A percentile compares a stretch with the other conserved stretches of the same genome.
Conservation (phyloP, 1,284 basidiomycete genomes). For the Schizophyllum amplum region DNA sequence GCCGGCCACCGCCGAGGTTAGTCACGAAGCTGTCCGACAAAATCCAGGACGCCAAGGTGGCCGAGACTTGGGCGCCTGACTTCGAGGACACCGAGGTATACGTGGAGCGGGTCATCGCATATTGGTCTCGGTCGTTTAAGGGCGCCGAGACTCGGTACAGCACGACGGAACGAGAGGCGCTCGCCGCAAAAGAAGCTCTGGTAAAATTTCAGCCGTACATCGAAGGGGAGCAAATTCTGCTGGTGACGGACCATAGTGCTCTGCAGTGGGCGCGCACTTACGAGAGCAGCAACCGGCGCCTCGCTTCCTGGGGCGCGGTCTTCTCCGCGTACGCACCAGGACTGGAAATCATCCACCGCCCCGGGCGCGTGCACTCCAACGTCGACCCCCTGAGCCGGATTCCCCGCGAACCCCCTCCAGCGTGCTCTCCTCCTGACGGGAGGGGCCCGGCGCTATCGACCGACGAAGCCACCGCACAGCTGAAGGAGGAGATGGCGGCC, state of each 20-base stretch:
- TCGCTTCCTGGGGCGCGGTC: neutral
- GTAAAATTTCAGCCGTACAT: conserved; percentile 4
- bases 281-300: neutral
- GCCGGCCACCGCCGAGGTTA: neutral
- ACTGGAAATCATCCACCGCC: neutral
- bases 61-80: neutral
- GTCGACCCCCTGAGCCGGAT: conserved; percentile 18
- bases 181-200: neutral
- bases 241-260: conserved; percentile 1
- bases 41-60: neutral
- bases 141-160: conserved; percentile 7
- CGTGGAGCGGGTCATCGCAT: conserved; percentile 23
- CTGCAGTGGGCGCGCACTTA: conserved; percentile 1
- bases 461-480: too few relatives aligned
- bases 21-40: neutral
- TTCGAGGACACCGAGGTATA: conserved; percentile 21
- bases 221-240: neutral
- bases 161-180: neutral
- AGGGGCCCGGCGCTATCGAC: too few relatives aligned
- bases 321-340: neutral
- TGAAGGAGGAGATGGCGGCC: too few relatives aligned
- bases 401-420: neutral
- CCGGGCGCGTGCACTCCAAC: conserved; percentile 20
- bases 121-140: conserved; percentile 20
- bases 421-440: too few relatives aligned